A percentile compares a stretch with the other conserved stretches of the same genome.
These are phyloP conservation scores for Diaporthe nobilis DNA, from an alignment of 2,329 filamentous ascomycete genomes.

Conservation along the genomic window DNA sequence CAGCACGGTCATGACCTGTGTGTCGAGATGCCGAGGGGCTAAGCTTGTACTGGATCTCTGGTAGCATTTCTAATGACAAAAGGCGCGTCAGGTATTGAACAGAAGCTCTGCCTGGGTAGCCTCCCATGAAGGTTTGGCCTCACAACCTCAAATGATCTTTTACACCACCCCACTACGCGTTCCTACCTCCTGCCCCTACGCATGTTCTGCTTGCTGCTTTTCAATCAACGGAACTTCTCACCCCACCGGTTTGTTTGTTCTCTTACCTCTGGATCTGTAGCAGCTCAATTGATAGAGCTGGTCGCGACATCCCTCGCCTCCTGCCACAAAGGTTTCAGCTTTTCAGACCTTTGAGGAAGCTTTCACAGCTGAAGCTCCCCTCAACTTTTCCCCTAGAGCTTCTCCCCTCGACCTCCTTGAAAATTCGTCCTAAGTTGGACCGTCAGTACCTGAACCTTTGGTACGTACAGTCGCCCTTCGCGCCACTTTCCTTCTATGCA, in stretches of 20 bases:
- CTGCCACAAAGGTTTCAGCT: too few relatives aligned
- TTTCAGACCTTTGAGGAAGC: not conserved
- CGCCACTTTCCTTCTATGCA: not conserved
- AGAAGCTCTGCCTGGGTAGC: too few relatives aligned
- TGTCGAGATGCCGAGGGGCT: not conserved
- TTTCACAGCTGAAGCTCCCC: not conserved
- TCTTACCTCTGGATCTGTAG: not conserved
- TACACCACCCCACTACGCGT: not conserved
- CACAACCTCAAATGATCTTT: not conserved
- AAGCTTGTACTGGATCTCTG: not conserved
- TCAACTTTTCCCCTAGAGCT: too few relatives aligned
- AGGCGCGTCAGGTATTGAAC: not conserved
- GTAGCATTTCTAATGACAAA: not conserved
- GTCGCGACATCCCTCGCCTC: not conserved
- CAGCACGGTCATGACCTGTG: not conserved
- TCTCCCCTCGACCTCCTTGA: not conserved
- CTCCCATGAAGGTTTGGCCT: too few relatives aligned
- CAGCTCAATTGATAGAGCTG: too few relatives aligned
- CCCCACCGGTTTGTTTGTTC: not conserved
- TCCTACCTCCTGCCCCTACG: too few relatives aligned
- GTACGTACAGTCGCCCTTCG: not conserved
- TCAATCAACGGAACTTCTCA: rapidly evolving
- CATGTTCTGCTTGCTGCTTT: not conserved
- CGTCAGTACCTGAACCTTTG: not conserved
- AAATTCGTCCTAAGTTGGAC: too few relatives aligned